Evolutionary conservation across 192 early-diverging fungal species (phyloP).

Genomic region (Podila horticola): DNA sequence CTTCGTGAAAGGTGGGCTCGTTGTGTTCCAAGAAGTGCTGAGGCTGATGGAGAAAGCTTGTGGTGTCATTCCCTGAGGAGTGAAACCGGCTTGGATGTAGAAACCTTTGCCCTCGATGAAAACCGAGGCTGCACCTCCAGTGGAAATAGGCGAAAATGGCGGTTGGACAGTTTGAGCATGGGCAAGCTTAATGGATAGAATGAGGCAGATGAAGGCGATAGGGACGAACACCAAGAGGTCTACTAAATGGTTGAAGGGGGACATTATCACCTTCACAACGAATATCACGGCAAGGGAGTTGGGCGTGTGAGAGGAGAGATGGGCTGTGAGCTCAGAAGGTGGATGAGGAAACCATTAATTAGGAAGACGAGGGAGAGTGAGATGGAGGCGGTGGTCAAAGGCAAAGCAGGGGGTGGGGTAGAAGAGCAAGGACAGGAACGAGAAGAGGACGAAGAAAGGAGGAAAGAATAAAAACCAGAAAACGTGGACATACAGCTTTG

Average conservation of each 20-base stretch:
- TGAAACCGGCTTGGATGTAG: neutral
- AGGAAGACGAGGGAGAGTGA: neutral
- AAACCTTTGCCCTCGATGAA: conserved; percentile 8
- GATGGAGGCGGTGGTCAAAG: neutral
- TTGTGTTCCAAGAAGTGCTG: neutral
- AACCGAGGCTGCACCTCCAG: neutral
- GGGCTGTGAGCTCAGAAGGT: neutral
- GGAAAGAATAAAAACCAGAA: too few species aligned
- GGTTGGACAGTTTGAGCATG: conserved; percentile 4
- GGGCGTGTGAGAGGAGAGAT: neutral
- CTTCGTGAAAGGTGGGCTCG: neutral
- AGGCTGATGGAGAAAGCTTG: conserved; percentile 10
- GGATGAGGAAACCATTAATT: neutral
- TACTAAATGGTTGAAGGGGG: neutral
- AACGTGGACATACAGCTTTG: too few species aligned
- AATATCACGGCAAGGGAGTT: neutral
- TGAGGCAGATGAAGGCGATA: too few species aligned
- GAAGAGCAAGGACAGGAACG: neutral
- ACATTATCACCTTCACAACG: neutral
- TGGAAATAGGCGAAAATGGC: neutral
- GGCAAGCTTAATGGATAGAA: neutral
- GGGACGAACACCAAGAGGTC: neutral
- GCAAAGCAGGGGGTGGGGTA: neutral
- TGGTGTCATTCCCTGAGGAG: neutral
- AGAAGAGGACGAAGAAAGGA: neutral